phyloP scores from a whole-genome alignment of 768 basidiomycete species.

The Mycena indigotica region DNA sequence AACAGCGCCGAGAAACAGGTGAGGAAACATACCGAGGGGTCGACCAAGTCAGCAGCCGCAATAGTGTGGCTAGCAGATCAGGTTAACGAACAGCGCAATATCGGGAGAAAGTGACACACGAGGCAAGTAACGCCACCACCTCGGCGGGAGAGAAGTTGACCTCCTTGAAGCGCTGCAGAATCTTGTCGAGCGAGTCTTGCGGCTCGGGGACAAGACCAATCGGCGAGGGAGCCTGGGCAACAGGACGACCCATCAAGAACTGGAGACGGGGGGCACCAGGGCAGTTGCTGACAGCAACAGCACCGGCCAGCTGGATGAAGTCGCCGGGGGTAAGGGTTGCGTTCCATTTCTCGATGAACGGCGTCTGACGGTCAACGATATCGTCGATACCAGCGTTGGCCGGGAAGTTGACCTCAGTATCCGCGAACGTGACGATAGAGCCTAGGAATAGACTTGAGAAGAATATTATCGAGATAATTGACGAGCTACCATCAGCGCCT shows the following conservation, averaged over 20 bases:
- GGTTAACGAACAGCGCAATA: no score
- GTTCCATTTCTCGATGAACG: conserved; percentile 25
- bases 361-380: conserved; percentile 23
- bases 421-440: conserved; percentile 35
- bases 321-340: conserved; percentile 33
- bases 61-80: conserved; percentile 25
- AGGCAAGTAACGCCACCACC: conserved; percentile 29
- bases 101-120: no score
- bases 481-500: conserved; percentile 35
- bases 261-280: conserved; percentile 34
- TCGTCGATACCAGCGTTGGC: conserved; percentile 36
- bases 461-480: no score
- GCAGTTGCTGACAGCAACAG: conserved; percentile 32
- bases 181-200: conserved; percentile 9
- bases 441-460: no score
- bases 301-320: conserved; percentile 33
- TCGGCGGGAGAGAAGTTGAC: conserved; percentile 27
- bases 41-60: conserved; percentile 28
- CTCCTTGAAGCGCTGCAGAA: conserved; percentile 26
- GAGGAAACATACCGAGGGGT: conserved; percentile 24
- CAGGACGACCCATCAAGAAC: conserved; percentile 33
- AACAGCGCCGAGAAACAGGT: no score
- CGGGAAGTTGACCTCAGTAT: conserved; percentile 30
- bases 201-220: conserved; percentile 26
- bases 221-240: conserved; percentile 9